Evolutionary conservation across 2,329 filamentous ascomycete genomes (phyloP), one percentile per base, ranked within the genome.

Genomic region (Aulographum hederae): DNA sequence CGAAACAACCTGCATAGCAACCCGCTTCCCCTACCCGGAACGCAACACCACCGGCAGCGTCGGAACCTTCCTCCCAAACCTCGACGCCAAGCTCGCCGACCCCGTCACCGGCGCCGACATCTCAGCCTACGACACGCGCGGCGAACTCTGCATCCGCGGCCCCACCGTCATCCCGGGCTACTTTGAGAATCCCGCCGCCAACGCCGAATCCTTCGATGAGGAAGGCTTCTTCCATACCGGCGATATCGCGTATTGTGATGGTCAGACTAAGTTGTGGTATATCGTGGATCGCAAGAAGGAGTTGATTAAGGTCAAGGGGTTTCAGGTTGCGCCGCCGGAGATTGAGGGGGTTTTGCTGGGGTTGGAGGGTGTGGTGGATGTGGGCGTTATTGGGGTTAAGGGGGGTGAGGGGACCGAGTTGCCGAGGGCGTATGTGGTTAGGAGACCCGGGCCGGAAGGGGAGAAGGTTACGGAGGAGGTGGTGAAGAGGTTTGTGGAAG

Each of bases 201-300:
- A 40, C 17, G n/a, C n/a, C n/a, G 52, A 56, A 23, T 34, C 37
- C 1, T 41, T 45, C 30, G 21, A 25, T 25, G n/a, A 37, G 3
- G 39, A 54, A 13, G 54, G 52, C 4, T 61, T 53, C 54, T 60
- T 57, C 38, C 48, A 50, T 11, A 59, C 57, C 1, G 57, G 57
- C 3, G 57, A 60, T 39, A 43, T 56, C n/a, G 53, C 49, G 1
- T 25, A 25, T n/a, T 25, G 21, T n/a, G 21, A 25, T n/a, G 21
- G n/a, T 8, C 27, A 28, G 15, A 50, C 45, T 26, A 41, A 50
- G 26, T 43, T 51, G 13, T 50, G 54, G 33, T 58, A 46, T 33
- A 52, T 60, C 26, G 43, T 52, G 5, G 57, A 55, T 18, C 48
- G 56, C 4, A 51, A 51, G 4, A 60, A 60, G 39, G 57, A 57